Evolutionary conservation across 2,329 filamentous ascomycete species (phyloP), one percentile per base, ranked within the genome.

Genomic region (Cladosporium sp.): DNA sequence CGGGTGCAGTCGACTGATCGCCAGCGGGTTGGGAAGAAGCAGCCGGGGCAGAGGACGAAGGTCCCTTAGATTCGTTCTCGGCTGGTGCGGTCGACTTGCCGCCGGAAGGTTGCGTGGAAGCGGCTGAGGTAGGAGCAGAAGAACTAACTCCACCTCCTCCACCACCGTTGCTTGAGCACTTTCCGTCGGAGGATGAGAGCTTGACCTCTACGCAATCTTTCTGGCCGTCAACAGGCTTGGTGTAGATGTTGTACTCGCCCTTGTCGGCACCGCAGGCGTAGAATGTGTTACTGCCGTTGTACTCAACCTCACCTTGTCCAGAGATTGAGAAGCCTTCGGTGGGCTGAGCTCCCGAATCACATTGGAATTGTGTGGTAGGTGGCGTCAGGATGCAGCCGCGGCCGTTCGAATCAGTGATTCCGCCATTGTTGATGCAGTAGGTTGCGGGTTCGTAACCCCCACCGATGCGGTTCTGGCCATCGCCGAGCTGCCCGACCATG

Each of bases 311-410:
- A 27, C 82, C 82, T 52, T 77, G 68, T 18, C 75, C 37, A 48
- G 44, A 48, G 52, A 85, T 72, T 7, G 71, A 69, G 67, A 85
- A 86, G 24, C 82, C 82, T 27, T 72, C 61, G 19, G 71, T 74
- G 8, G 79, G 75, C 12, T 61, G 56, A 11, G 76, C 77, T 41
- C 78, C 77, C 17, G 61, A 56, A 56, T 86, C 83, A 58, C 84
- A 85, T 61, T 85, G 82, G 53, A 82, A 78, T 42, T 83, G 78
- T n/a, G n/a, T n/a, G 1, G 80, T 82, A 0, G 78, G 75, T 36
- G 75, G 72, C 55, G 83, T 85, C 61, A 85, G 69, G 66, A 84
- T 82, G 61, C 84, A 86, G 17, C 83, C 82, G 51, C 79, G 73
- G 39, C 77, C 77, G 42, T 72, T 71, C 42, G 69, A 64, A 61